phyloP scores from a whole-genome alignment of 345 rosid genomes.

The Arabidopsis thaliana region DNA sequence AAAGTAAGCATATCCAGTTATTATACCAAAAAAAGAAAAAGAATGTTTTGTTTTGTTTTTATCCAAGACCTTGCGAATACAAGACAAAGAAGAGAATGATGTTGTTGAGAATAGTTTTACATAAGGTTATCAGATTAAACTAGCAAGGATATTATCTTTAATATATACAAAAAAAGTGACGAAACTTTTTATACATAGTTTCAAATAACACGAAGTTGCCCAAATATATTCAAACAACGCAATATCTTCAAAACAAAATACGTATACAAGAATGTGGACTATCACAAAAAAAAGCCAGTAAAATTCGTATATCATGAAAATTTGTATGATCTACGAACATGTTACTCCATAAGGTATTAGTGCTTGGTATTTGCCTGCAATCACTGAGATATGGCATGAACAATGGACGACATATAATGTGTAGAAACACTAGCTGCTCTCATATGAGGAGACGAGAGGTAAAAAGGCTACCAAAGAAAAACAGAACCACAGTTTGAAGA shows the following conservation, averaged over 20 bases:
- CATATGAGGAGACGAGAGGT: too few relatives aligned
- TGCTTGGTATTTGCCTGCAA: too few relatives aligned
- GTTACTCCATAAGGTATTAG: too few relatives aligned
- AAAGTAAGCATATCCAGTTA: constrained; percentile 35
- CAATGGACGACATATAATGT: too few relatives aligned
- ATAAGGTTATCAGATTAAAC: constrained; percentile 20
- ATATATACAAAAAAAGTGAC: background rate
- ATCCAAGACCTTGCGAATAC: constrained; percentile 36
- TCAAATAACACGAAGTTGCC: background rate
- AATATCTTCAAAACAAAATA: background rate
- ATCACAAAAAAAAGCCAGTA: too few relatives aligned
- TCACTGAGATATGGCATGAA: too few relatives aligned
- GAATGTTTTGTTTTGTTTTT: constrained; percentile 46
- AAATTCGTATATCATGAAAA: too few relatives aligned
- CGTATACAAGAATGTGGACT: too few relatives aligned
- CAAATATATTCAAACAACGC: background rate
- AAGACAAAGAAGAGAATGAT: constrained; percentile 38
- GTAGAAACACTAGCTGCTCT: too few relatives aligned
- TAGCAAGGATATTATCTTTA: background rate
- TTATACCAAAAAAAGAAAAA: constrained; percentile 28
- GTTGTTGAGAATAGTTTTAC: constrained; percentile 11
- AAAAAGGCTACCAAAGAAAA: background rate
- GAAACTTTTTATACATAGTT: background rate
- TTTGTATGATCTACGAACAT: too few relatives aligned
- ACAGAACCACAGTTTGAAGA: constrained; percentile 3